Conservation (phyloP, 495 filamentous ascomycete genomes). For the Penicillium maclennaniae region DNA sequence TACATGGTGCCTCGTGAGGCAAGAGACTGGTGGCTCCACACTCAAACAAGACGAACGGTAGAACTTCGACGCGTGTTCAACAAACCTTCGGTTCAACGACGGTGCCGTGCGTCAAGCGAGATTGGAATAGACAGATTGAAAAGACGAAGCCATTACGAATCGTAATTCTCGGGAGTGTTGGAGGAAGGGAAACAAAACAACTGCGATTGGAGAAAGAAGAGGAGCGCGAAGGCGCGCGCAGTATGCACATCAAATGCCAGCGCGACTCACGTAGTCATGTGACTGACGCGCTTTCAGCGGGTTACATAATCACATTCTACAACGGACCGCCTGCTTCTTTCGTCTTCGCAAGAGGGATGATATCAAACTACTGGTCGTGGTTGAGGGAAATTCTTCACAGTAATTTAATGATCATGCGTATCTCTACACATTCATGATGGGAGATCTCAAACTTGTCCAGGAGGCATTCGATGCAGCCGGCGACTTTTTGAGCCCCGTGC, state of each 20-base stretch:
- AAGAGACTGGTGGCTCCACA: slow-evolving; percentile 24
- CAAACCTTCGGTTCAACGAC: slow-evolving; percentile 23
- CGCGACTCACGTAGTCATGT: slow-evolving; percentile 24
- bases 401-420: not conserved
- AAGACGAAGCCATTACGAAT: not conserved
- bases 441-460: slow-evolving; percentile 14
- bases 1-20: slow-evolving; percentile 34
- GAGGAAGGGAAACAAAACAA: slow-evolving; percentile 17
- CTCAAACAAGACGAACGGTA: slow-evolving; percentile 13
- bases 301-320: slow-evolving; percentile 4
- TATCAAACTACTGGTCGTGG: not conserved
- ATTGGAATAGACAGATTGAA: slow-evolving; percentile 5
- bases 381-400: not conserved
- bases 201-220: slow-evolving; percentile 21
- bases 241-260: not conserved
- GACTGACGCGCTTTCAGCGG: slow-evolving; percentile 4
- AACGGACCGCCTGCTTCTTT: slow-evolving; percentile 2
- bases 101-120: slow-evolving; percentile 8
- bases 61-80: slow-evolving; percentile 15
- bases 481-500: slow-evolving; percentile 41
- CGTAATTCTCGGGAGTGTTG: not conserved
- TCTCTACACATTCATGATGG: slow-evolving; percentile 24
- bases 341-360: not conserved
- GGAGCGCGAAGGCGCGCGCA: slow-evolving; percentile 7
- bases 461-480: slow-evolving; percentile 37